Conservation (phyloP, 2,329 filamentous ascomycete genomes). For the Aspergillus tanneri region DNA sequence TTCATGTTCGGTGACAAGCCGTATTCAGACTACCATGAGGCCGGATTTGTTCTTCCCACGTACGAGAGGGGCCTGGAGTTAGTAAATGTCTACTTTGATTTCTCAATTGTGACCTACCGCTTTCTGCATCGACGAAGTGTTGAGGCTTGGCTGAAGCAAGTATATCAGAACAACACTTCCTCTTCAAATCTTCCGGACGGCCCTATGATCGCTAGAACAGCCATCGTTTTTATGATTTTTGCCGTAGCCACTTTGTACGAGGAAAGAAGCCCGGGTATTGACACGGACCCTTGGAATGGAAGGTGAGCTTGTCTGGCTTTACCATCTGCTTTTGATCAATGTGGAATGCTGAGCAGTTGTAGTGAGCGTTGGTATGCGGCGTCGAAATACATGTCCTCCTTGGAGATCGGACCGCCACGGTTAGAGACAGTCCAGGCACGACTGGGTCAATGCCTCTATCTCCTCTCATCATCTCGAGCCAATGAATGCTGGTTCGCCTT, state of each 20-base stretch:
- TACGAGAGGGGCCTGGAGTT: constrained; percentile 44
- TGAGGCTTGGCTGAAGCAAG: constrained; percentile 47
- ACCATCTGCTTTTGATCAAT: background rate
- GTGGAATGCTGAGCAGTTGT: constrained; percentile 4
- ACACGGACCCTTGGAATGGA: constrained; percentile 25
- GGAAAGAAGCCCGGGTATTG: constrained; percentile 39
- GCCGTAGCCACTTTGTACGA: constrained; percentile 50
- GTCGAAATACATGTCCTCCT: constrained; percentile 36
- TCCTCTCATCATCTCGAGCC: constrained; percentile 58
- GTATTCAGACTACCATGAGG: constrained; percentile 39
- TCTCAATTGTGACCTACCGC: constrained; percentile 60
- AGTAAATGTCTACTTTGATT: constrained; percentile 59
- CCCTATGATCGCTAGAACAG: constrained; percentile 47
- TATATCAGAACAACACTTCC: constrained; percentile 42
- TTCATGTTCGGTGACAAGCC: constrained; percentile 55
- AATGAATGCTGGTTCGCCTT: constrained; percentile 63
- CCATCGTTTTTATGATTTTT: constrained; percentile 51
- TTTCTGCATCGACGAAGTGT: constrained; percentile 58
- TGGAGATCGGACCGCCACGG: constrained; percentile 54
- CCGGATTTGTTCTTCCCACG: constrained; percentile 41
- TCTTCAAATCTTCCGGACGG: constrained; percentile 40
- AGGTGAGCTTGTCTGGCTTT: constrained; percentile 24
- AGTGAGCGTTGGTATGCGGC: constrained; percentile 42
- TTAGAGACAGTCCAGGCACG: constrained; percentile 60
- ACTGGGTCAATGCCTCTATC: constrained; percentile 58